Base-by-base conservation (phyloP, 805 yeast genomes). In the Lachancea meyersii region DNA sequence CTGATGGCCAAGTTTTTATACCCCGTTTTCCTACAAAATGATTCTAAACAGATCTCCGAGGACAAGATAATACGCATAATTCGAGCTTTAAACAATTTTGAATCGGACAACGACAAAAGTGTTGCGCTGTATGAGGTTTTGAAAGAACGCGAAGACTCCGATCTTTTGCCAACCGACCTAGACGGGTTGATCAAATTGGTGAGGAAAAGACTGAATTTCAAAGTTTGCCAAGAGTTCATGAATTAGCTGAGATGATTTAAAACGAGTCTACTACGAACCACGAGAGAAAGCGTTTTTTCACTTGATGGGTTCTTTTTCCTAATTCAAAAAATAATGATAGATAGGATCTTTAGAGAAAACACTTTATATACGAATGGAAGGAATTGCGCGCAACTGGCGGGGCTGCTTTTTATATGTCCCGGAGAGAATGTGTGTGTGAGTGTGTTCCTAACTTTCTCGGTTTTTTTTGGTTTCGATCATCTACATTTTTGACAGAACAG, bases 151-250 rank as follows among this genome's bases (percentile, higher is more conserved):
- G 14, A 6, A 5, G 24, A 46, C 8, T 22, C 38, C 20, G 37
- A 27, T 4, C 9, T 30, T 3, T 38, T 60, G 23, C 61, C 63
- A 2, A 47, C 41, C 9, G 38, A 44, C 19, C 24, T 57, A 20
- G 35, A 43, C 7, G 41, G 32, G 13, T 49, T 60, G 26, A 44
- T 50, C 8, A 52, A 43, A 33, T 7, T 24, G 10, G 49, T 57
- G 5, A 55, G 63, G 42, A 45, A 51, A 32, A 43, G 46, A 23
- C 35, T 61, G 23, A 58, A 50, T 27, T 48, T 52, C 28, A 61
- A 61, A 44, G 46, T 61, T 11, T 60, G 64, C 44, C 54, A 58
- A 47, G 60, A 54, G 43, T 60, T 53, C 37, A 57, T 60, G 58
- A 56, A 51, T 7, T 30, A 14, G 18, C 13, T 20, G 19, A n/a